Conservation (phyloP, 257 asterid species). For the Handroanthus guayacan region DNA sequence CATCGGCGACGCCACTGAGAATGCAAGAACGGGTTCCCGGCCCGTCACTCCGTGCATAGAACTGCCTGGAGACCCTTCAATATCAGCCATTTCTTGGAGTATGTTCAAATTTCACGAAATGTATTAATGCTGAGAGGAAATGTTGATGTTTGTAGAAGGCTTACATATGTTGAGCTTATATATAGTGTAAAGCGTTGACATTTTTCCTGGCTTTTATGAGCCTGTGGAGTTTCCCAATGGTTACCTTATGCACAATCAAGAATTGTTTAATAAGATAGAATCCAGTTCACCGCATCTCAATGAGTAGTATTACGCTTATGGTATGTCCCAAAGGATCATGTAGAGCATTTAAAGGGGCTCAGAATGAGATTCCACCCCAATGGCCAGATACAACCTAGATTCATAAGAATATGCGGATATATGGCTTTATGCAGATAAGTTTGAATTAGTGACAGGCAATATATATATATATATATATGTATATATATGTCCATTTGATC, state of each 20-base stretch:
- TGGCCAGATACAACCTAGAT: slow-evolving; percentile 5
- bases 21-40: slow-evolving; percentile 48
- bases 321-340: slow-evolving; percentile 47
- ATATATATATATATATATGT: too few relatives aligned
- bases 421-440: background rate
- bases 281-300: slow-evolving; percentile 39
- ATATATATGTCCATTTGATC: background rate
- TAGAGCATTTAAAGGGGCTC: background rate
- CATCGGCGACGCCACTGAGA: slow-evolving; percentile 56
- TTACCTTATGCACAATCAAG: background rate
- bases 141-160: background rate
- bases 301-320: slow-evolving; percentile 27
- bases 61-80: slow-evolving; percentile 53
- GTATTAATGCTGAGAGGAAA: background rate
- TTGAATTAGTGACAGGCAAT: background rate
- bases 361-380: background rate
- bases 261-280: slow-evolving; percentile 11
- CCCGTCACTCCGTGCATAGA: slow-evolving; percentile 63
- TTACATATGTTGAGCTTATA: slow-evolving; percentile 9
- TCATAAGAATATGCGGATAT: background rate
- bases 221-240: slow-evolving; percentile 37
- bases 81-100: slow-evolving; percentile 25
- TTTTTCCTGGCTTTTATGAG: slow-evolving; percentile 16
- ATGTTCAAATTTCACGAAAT: background rate
- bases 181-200: slow-evolving; percentile 47